These are phyloP conservation scores for Epichloe gansuensis DNA, from an alignment of 2,329 filamentous ascomycete species.

Conservation along the genomic window DNA sequence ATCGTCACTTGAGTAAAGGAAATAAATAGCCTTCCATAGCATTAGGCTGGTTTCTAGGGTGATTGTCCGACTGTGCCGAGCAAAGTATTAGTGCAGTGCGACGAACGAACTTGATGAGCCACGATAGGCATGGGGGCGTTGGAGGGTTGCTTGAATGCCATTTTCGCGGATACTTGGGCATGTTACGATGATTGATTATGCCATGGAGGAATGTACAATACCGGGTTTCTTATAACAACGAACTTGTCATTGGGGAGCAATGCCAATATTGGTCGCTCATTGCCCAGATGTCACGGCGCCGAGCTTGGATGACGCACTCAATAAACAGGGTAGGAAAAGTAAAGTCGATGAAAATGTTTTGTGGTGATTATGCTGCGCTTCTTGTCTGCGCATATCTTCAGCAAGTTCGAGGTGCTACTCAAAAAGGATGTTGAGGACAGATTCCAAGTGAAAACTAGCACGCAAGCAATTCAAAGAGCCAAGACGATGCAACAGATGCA, in stretches of 20 bases:
- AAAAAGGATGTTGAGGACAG: too few relatives aligned
- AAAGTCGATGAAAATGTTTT: background rate
- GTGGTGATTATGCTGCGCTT: background rate
- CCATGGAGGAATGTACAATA: background rate
- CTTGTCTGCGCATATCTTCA: too few relatives aligned
- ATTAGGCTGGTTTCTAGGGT: background rate
- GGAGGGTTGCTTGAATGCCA: background rate
- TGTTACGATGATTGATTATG: background rate
- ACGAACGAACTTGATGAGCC: background rate
- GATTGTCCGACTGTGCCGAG: background rate
- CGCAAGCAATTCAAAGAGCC: too few relatives aligned
- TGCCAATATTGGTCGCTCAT: background rate
- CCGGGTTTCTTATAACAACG: background rate
- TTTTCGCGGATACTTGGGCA: background rate
- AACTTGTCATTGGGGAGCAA: background rate
- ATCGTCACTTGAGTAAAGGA: background rate
- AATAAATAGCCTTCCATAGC: background rate
- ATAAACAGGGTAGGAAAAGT: background rate
- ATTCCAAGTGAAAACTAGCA: too few relatives aligned
- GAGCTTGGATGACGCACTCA: background rate
- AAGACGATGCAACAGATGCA: too few relatives aligned
- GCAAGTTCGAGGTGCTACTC: too few relatives aligned
- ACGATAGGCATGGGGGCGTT: background rate
- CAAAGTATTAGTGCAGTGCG: background rate
- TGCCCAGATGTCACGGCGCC: background rate